These are phyloP conservation scores for Tricholoma matsutake DNA, from an alignment of 768 basidiomycete species.

Conservation along the genomic window DNA sequence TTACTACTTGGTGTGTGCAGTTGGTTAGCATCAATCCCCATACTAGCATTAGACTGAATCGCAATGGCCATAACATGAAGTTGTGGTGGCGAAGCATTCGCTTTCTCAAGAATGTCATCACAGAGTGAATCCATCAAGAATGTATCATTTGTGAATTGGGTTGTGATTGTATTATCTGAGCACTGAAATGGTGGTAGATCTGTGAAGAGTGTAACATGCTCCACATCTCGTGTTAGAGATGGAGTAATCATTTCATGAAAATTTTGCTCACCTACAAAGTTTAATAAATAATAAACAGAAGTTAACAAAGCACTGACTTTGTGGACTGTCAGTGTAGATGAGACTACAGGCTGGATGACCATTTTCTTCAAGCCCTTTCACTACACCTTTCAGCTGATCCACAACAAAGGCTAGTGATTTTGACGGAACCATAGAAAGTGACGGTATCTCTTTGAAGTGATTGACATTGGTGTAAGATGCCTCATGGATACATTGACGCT, in stretches of 20 bases:
- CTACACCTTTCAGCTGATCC: background rate
- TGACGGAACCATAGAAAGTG: background rate
- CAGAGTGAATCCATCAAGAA: too few species aligned
- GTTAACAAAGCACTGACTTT: background rate
- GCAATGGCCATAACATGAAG: background rate
- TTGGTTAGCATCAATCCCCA: background rate
- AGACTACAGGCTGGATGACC: background rate
- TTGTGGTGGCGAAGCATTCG: too few species aligned
- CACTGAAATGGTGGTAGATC: too few species aligned
- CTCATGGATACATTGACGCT: background rate
- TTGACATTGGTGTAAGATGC: background rate
- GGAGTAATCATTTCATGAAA: background rate
- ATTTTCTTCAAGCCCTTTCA: background rate
- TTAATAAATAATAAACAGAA: background rate
- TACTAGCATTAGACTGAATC: background rate
- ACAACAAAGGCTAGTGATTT: background rate
- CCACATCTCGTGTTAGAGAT: background rate
- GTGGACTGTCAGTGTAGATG: background rate
- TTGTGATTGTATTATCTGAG: too few species aligned
- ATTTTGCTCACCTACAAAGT: background rate
- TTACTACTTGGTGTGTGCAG: background rate
- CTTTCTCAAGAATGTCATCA: too few species aligned
- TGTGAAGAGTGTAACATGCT: background rate
- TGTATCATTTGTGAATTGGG: too few species aligned
- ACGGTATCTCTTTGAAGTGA: background rate